Base-by-base conservation (phyloP, 192 early-diverging fungal genomes). In the Backusella westeae region DNA sequence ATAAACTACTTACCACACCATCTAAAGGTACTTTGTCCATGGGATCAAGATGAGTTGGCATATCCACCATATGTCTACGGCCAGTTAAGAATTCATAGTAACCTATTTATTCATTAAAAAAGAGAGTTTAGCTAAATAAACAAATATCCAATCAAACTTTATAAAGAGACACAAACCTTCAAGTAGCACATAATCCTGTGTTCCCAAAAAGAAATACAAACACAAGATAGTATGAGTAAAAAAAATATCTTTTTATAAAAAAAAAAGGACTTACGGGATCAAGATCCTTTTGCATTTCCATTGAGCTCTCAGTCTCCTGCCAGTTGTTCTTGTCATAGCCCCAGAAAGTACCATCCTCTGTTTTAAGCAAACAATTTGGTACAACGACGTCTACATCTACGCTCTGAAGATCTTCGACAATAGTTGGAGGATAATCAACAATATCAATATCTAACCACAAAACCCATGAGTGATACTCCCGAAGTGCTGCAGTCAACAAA, bases 391-490 rank as follows among this genome's bases (percentile, higher is more conserved):
- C 89, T 26, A 84, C 86, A 73, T 89, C 81, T 8, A 87, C 80
- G 1, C 82, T 81, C 76, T 86, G 87, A 46, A 90, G 80, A 38
- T 90, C 89, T 53, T 80, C 80, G 36, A 90, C 74, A 73, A 87
- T 85, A 72, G 80, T 82, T 12, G 85, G 71, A 34, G 89, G 85
- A 35, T 87, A 90, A 53, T 84, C 83, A 10, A 87, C 86, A 0
- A 90, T 84, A 69, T 90, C 89, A 14, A 87, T 88, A 67, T 90
- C 89, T 1, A 90, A 80, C 89, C 89, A 90, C 34, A 90, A 77
- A 15, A 90, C 89, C 87, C 87, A 90, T 34, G 69, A 53, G 53
- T 89, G 86, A 63, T 90, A 86, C 67, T 82, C 76, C 21, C 75
- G 70, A 0, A 90, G 74, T 10, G 87, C 86, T 17, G 85, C 76